Conservation (phyloP, 1,284 basidiomycete genomes). For the Ceratobasidium theobromae region DNA sequence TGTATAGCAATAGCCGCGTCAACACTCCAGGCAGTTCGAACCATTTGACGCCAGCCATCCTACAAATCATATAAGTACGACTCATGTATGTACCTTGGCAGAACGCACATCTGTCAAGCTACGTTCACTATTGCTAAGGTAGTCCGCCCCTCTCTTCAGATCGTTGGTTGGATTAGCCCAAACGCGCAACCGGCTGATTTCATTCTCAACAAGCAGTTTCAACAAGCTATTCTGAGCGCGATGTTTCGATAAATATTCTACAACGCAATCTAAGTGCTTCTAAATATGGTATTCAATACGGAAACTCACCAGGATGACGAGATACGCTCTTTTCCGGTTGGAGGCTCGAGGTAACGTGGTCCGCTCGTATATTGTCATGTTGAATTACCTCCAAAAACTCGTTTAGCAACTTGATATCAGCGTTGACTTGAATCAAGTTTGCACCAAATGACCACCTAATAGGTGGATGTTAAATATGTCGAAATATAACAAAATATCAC, state of each 20-base stretch:
- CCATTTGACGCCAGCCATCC: conserved; percentile 67
- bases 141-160: conserved; percentile 63
- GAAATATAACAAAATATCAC: conserved; percentile 40
- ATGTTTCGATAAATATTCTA: conserved; percentile 62
- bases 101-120: conserved; percentile 58
- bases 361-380: conserved; percentile 68
- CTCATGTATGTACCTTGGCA: background rate
- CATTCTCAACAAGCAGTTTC: conserved; percentile 84
- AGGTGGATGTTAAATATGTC: background rate
- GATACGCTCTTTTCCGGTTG: conserved; percentile 45
- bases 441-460: conserved; percentile 91
- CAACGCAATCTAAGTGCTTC: conserved; percentile 29
- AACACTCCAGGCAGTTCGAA: conserved; percentile 80
- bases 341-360: conserved; percentile 70
- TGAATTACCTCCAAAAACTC: conserved; percentile 82
- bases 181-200: conserved; percentile 81
- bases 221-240: conserved; percentile 71
- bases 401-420: conserved; percentile 83
- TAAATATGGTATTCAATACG: conserved; percentile 22
- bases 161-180: conserved; percentile 92
- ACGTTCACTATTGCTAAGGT: conserved; percentile 58
- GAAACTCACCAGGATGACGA: conserved; percentile 8
- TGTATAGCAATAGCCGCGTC: conserved; percentile 82
- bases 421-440: conserved; percentile 84
- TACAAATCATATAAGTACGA: conserved; percentile 42